A percentile compares a stretch with the other conserved stretches of the same genome.
Evolutionary conservation across 805 yeast species (phyloP).

Genomic region (Nakazawaea populi): DNA sequence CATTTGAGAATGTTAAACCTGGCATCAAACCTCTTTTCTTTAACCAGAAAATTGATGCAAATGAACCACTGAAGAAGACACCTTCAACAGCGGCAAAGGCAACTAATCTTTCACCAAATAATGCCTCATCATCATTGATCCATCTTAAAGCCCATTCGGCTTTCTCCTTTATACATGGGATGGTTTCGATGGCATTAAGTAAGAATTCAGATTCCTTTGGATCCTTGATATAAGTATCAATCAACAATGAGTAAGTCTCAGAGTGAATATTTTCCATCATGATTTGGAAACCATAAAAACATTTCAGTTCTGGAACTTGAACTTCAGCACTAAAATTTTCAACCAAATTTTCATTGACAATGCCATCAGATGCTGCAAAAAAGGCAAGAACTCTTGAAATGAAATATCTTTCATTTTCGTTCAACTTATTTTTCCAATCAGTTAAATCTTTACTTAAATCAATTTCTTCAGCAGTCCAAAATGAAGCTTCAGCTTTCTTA

Average conservation of each 20-base stretch:
- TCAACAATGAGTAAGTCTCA: slow-evolving; percentile 91
- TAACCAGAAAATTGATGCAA: slow-evolving; percentile 97
- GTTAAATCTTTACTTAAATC: slow-evolving; percentile 86
- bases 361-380: slow-evolving; percentile 98
- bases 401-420: slow-evolving; percentile 88
- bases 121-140: slow-evolving; percentile 83
- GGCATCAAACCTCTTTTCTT: slow-evolving; percentile 99
- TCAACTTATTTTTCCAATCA: slow-evolving; percentile 90
- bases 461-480: slow-evolving; percentile 99
- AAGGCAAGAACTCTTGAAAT: slow-evolving; percentile 91
- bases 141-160: slow-evolving; percentile 99
- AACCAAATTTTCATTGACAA: slow-evolving; percentile 94
- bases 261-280: slow-evolving; percentile 99
- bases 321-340: slow-evolving; percentile 98
- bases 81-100: slow-evolving; percentile 99
- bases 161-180: slow-evolving; percentile 93
- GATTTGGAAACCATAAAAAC: slow-evolving; percentile 98
- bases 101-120: slow-evolving; percentile 92
- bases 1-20: slow-evolving; percentile 96
- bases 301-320: slow-evolving; percentile 95
- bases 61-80: slow-evolving; percentile 96
- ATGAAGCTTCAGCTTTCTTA: slow-evolving; percentile 98
- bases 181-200: slow-evolving; percentile 93
- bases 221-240: slow-evolving; percentile 94
- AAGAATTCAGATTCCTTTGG: slow-evolving; percentile 86